phyloP scores from a whole-genome alignment of 495 filamentous ascomycete genomes.

The Daldinia concentrica region DNA sequence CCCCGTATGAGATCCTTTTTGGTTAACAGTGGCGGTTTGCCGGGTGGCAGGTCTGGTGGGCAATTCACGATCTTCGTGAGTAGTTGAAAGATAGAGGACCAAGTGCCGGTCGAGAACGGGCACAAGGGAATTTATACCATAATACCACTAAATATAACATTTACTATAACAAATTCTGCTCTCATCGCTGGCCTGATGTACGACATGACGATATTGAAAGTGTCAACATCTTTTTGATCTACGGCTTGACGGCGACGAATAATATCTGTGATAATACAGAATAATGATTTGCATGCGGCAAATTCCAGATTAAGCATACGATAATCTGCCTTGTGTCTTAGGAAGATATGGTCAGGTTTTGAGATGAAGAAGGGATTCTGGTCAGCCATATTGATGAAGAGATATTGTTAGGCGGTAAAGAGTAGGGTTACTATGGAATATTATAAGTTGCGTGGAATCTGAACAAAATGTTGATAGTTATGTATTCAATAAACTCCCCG shows the following conservation, averaged over 20 bases:
- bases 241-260: neutral
- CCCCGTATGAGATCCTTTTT: neutral
- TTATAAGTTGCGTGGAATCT: neutral
- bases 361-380: neutral
- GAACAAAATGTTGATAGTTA: no score
- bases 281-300: neutral
- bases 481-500: neutral
- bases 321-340: neutral
- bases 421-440: neutral
- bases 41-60: neutral
- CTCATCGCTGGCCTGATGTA: neutral
- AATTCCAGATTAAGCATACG: neutral
- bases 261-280: neutral
- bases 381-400: neutral
- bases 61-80: neutral
- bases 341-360: neutral
- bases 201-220: slow-evolving; percentile 2
- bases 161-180: neutral
- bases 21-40: neutral
- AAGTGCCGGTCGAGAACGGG: neutral
- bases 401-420: neutral
- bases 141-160: slow-evolving; percentile 4
- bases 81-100: neutral
- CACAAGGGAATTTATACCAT: neutral
- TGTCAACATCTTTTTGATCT: neutral